Conservation (phyloP, 2,329 filamentous ascomycete genomes). For the Penicillium janthinellum region DNA sequence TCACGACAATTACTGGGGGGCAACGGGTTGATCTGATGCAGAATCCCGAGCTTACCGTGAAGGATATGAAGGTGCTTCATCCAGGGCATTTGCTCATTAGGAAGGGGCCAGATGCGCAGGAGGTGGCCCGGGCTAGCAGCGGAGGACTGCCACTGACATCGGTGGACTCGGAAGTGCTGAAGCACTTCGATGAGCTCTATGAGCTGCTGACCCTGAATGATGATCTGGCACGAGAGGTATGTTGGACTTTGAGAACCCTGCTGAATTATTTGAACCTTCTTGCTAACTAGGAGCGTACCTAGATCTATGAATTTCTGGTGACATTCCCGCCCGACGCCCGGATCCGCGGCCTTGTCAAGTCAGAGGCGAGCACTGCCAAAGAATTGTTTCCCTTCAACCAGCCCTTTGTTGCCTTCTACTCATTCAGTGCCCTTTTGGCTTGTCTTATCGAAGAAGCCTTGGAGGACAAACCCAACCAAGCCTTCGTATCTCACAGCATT, state of each 20-base stretch:
- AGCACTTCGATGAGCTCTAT: slow-evolving; percentile 83
- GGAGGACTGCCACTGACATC: slow-evolving; percentile 56
- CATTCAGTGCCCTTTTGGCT: slow-evolving; percentile 65
- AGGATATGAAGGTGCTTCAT: slow-evolving; percentile 63
- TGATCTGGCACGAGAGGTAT: slow-evolving; percentile 66
- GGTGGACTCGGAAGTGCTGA: slow-evolving; percentile 76
- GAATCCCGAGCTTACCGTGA: slow-evolving; percentile 62
- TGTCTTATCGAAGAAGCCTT: slow-evolving; percentile 57
- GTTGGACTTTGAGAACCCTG: slow-evolving; percentile 11
- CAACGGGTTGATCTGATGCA: slow-evolving; percentile 64
- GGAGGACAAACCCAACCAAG: slow-evolving; percentile 37
- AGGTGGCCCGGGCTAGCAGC: slow-evolving; percentile 26
- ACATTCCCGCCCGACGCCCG: slow-evolving; percentile 69
- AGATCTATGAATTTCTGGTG: slow-evolving; percentile 71
- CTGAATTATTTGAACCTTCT: neutral
- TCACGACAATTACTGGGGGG: slow-evolving; percentile 71
- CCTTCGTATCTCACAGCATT: slow-evolving; percentile 49
- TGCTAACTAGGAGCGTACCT: slow-evolving; percentile 13
- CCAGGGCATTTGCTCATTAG: slow-evolving; percentile 66
- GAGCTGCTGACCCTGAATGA: slow-evolving; percentile 75
- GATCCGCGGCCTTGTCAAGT: slow-evolving; percentile 62
- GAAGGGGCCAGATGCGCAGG: slow-evolving; percentile 57
- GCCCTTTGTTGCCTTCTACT: slow-evolving; percentile 74
- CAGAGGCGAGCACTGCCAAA: slow-evolving; percentile 54
- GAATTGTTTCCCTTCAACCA: slow-evolving; percentile 69